Evolutionary conservation across 2,329 filamentous ascomycete species (phyloP), one percentile per base, ranked within the genome.

Genomic region (Rhytidhysteron rufulum): DNA sequence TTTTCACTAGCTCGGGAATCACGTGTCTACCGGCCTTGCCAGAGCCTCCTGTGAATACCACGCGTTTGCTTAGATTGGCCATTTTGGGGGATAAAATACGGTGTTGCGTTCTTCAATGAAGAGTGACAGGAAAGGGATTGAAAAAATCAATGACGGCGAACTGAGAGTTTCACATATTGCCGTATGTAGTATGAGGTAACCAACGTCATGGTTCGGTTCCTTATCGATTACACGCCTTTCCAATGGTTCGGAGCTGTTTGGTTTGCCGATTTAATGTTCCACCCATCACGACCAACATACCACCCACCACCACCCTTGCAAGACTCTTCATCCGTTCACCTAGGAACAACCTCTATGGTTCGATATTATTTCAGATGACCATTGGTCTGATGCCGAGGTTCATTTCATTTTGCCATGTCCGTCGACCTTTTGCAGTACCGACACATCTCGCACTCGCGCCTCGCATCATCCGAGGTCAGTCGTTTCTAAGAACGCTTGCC

Each of bases 1-100:
- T 61, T 8, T 68, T 62, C 21, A 77, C 57, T 15, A 80, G 67
- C 25, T 77, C 69, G 13, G 69, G 67, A 36, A 80, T 77, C n/a
- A 72, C 69, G 60, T 77, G 70, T 34, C 75, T 67, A 7, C 77
- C 76, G 15, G 74, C 76, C 58, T 65, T 65, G 5, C 37, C 37
- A n/a, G 37, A 33, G 3, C 37, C 37, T 32, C 37, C 37, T 17
- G 61, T 63, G 39, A 63, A 63, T 39, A 63, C 58, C 33, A 73
- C 67, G 11, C 69, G 58, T 48, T 70, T 72, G 36, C 59, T n/a
- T n/a, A n/a, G n/a, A n/a, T n/a, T n/a, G n/a, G n/a, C n/a, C n/a
- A n/a, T n/a, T n/a, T n/a, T n/a, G n/a, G n/a, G n/a, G n/a, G n/a
- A n/a, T n/a, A n/a, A n/a, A n/a, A n/a, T n/a, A n/a, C n/a, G n/a